phyloP scores from a whole-genome alignment of 345 rosid genomes.

The Geranium brycei region DNA sequence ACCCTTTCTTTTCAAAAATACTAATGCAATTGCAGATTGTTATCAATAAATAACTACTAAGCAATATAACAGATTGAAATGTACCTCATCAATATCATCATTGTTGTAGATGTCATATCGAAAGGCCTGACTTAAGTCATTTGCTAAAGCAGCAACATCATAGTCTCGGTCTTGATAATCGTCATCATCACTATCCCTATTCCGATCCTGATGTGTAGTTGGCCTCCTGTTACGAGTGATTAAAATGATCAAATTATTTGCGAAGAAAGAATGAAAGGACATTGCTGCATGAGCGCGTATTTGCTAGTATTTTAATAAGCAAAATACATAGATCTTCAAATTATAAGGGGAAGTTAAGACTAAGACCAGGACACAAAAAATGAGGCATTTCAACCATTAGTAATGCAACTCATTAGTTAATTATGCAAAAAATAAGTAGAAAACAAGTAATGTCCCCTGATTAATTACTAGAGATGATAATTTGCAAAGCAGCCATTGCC shows the following conservation, averaged over 20 bases:
- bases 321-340: too few relatives aligned
- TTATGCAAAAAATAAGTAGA: too few relatives aligned
- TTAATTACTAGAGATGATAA: too few relatives aligned
- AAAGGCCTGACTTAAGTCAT: conserved; percentile 84
- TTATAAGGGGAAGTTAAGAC: too few relatives aligned
- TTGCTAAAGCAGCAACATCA: conserved; percentile 88
- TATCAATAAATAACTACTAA: neutral
- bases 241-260: conserved; percentile 3
- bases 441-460: too few relatives aligned
- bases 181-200: conserved; percentile 84
- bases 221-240: conserved; percentile 58
- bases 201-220: conserved; percentile 64
- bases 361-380: too few relatives aligned
- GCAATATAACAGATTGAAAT: neutral
- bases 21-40: neutral
- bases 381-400: too few relatives aligned
- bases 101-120: conserved; percentile 74
- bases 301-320: too few relatives aligned
- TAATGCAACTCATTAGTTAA: too few relatives aligned
- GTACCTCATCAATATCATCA: conserved; percentile 74
- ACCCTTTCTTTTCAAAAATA: too few relatives aligned
- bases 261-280: neutral
- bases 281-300: neutral
- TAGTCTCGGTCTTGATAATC: conserved; percentile 92
- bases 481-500: too few relatives aligned